phyloP scores from a whole-genome alignment of 1,284 basidiomycete genomes.

The Ganoderma resinaceum region DNA sequence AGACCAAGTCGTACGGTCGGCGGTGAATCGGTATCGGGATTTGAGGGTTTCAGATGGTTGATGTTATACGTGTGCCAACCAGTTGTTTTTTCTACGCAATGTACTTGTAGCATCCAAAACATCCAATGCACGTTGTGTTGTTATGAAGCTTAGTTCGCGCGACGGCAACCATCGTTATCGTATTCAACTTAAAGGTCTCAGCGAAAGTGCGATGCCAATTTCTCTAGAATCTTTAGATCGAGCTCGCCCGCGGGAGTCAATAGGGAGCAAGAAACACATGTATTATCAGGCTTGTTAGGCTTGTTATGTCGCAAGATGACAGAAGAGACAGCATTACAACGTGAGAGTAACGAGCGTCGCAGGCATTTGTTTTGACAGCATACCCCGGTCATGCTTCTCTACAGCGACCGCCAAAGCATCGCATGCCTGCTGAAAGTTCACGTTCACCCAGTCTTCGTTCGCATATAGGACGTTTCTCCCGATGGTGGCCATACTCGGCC shows the following conservation, averaged over 20 bases:
- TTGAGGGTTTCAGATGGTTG: not conserved
- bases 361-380: constrained; percentile 45
- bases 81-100: constrained; percentile 1
- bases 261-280: too few relatives aligned
- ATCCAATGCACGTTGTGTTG: not conserved
- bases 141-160: not conserved
- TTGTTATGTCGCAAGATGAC: too few relatives aligned
- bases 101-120: not conserved
- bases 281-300: too few relatives aligned
- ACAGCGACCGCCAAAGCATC: constrained; percentile 40
- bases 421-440: constrained; percentile 40
- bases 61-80: not conserved
- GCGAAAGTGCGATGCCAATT: too few relatives aligned
- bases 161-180: too few relatives aligned
- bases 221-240: too few relatives aligned
- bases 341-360: constrained; percentile 38
- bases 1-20: constrained; percentile 56
- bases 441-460: constrained; percentile 45
- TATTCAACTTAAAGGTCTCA: too few relatives aligned
- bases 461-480: constrained; percentile 40
- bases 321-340: not conserved
- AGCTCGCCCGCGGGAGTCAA: too few relatives aligned
- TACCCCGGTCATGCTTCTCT: constrained; percentile 45
- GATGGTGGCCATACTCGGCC: constrained; percentile 47
- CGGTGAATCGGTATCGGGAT: constrained; percentile 9